Conservation (phyloP, 768 basidiomycete genomes). For the Aureoboletus auriporus region DNA sequence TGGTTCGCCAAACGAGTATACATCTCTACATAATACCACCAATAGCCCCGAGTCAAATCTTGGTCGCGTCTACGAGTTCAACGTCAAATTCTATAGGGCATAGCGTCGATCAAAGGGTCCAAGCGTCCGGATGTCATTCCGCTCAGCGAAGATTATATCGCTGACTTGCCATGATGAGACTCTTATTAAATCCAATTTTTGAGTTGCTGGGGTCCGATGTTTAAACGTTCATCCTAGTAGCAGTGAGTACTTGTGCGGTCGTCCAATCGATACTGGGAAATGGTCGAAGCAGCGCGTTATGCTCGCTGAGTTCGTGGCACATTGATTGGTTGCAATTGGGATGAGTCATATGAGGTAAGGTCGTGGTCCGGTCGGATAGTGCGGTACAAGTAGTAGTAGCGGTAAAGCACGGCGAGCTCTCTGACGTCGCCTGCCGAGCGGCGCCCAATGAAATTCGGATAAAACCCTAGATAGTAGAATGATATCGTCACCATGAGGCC, state of each 20-base stretch:
- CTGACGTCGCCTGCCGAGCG: neutral
- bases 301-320: neutral
- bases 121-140: slow-evolving; percentile 10
- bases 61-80: too few relatives aligned
- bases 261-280: neutral
- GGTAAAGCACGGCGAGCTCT: neutral
- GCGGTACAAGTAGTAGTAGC: neutral
- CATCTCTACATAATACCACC: too few relatives aligned
- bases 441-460: neutral
- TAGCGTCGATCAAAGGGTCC: too few relatives aligned
- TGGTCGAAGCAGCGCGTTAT: neutral
- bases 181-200: slow-evolving; percentile 2
- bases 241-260: neutral
- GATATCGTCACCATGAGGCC: neutral
- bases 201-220: slow-evolving; percentile 5
- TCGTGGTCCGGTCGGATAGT: neutral
- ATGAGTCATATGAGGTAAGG: neutral
- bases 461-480: neutral
- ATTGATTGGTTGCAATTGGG: neutral
- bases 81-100: too few relatives aligned
- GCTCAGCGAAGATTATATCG: slow-evolving; percentile 6
- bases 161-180: neutral
- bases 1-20: too few relatives aligned
- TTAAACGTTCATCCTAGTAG: neutral
- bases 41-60: too few relatives aligned